A percentile compares a stretch with the other conserved stretches of the same genome.
Conservation (phyloP, 768 basidiomycete genomes). For the Agaricus subrufescens region DNA sequence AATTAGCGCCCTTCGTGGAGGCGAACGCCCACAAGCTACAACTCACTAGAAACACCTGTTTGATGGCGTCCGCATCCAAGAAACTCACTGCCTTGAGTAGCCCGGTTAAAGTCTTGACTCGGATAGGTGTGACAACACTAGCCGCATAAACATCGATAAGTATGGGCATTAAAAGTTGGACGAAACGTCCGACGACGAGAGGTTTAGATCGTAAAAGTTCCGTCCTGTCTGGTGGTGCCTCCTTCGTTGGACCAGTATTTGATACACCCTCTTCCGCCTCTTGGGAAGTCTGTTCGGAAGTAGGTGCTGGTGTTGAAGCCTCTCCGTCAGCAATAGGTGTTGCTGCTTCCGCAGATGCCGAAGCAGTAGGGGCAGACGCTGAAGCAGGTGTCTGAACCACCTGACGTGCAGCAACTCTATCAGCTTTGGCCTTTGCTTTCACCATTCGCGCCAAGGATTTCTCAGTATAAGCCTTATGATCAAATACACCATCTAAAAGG, state of each 20-base stretch:
- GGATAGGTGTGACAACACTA: conserved; percentile 82
- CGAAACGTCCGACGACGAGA: conserved; percentile 77
- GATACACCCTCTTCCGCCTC: conserved; percentile 33
- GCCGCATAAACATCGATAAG: conserved; percentile 99
- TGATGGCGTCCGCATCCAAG: conserved; percentile 71
- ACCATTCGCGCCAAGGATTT: conserved; percentile 72
- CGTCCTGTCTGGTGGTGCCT: conserved; percentile 50
- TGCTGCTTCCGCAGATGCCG: conserved; percentile 21
- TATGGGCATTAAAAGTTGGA: conserved; percentile 87
- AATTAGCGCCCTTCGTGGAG: conserved; percentile 1
- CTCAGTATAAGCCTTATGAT: conserved; percentile 86
- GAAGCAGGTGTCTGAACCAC: conserved; percentile 30
- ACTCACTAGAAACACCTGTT: conserved; percentile 72
- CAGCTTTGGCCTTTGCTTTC: conserved; percentile 81
- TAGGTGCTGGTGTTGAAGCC: conserved; percentile 19
- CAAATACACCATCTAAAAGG: conserved; percentile 85
- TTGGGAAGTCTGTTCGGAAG: conserved; percentile 27
- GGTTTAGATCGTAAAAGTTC: conserved; percentile 73
- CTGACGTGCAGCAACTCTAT: conserved; percentile 67
- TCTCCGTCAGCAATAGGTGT: conserved; percentile 23
- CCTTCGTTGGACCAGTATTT: conserved; percentile 28
- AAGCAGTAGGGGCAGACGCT: conserved; percentile 16
- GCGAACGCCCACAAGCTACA: background rate
- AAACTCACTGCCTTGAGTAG: conserved; percentile 91
- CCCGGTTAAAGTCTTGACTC: conserved; percentile 85